Percentiles rank a stretch among this genome's conserved stretches.
phyloP scores from a whole-genome alignment of 305 asterid species.

The Withania somnifera region DNA sequence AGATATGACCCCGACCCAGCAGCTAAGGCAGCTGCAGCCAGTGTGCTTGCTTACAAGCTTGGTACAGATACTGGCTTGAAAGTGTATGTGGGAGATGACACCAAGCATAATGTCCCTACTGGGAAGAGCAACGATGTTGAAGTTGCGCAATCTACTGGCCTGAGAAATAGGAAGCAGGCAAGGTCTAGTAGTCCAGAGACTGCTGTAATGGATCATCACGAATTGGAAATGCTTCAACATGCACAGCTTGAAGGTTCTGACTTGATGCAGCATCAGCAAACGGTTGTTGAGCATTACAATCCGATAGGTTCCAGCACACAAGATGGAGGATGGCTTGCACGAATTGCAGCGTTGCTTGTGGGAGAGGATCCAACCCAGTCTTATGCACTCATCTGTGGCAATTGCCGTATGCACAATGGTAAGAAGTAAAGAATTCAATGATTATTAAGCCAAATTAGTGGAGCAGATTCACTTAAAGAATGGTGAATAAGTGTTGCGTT shows the following conservation, averaged over 20 bases:
- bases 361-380: conserved; percentile 91
- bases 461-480: background rate
- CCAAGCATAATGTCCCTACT: conserved; percentile 22
- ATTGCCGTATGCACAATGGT: conserved; percentile 93
- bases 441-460: background rate
- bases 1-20: conserved; percentile 94
- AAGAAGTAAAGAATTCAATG: background rate
- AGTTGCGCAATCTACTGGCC: conserved; percentile 46
- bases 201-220: conserved; percentile 18
- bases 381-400: conserved; percentile 84
- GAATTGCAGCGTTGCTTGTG: conserved; percentile 80
- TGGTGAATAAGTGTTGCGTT: background rate
- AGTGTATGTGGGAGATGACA: conserved; percentile 50
- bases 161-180: conserved; percentile 57
- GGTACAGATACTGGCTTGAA: conserved; percentile 82
- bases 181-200: conserved; percentile 26
- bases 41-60: conserved; percentile 74
- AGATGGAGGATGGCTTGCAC: conserved; percentile 79
- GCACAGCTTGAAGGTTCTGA: conserved; percentile 27
- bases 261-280: conserved; percentile 29
- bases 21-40: conserved; percentile 93
- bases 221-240: conserved; percentile 27
- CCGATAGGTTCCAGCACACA: conserved; percentile 32
- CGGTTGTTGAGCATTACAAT: conserved; percentile 65
- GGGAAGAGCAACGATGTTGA: conserved; percentile 68